Evolutionary conservation across 257 asterid species (phyloP), one percentile per base, ranked within the genome.

Genomic region (Cruciata laevipes): DNA sequence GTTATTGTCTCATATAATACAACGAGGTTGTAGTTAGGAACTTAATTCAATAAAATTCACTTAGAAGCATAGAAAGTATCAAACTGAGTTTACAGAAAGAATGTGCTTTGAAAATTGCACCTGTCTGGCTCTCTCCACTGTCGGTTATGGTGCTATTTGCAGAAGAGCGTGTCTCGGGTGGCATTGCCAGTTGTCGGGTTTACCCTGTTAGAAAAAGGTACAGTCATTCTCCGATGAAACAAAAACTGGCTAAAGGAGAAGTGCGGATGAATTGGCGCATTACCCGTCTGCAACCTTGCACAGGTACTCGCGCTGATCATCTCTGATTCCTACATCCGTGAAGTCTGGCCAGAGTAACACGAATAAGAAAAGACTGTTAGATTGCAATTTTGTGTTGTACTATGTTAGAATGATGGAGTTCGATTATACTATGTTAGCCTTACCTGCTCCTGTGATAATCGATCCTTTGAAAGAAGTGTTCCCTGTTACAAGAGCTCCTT

Each of bases 321-420:
- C 99, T 75, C 99, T 85, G 71, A 90, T 68, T n/a, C 97, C 96
- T 69, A 93, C 97, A 70, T 93, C 97, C 1, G 99, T 93, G 74
- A 93, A 93, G 65, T 93, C 99, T 89, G 80, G 40, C 6, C n/a
- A n/a, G 13, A 14, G 35, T 40, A 53, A 31, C 13, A 33, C 32
- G n/a, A 58, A 25, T 24, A 24, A n/a, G 23, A 27, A 59, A 30
- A 59, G n/a, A 27, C 11, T 1, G 14, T 59, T 27, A 13, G 6
- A 30, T 59, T 18, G 35, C 64, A 5, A 13, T 14, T 27, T 17
- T 12, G 13, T 27, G 64, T 5, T 59, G 3, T 11, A 42, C 5
- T 27, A 27, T 27, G 30, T 27, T 27, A 13, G 68, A 51, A 27
- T 5, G 37, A 44, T 3, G 42, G 27, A 57, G 55, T 35, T n/a